Conservation (phyloP, 225 moss, liverwort and hornwort genomes). For the Marchantia paleacea region DNA sequence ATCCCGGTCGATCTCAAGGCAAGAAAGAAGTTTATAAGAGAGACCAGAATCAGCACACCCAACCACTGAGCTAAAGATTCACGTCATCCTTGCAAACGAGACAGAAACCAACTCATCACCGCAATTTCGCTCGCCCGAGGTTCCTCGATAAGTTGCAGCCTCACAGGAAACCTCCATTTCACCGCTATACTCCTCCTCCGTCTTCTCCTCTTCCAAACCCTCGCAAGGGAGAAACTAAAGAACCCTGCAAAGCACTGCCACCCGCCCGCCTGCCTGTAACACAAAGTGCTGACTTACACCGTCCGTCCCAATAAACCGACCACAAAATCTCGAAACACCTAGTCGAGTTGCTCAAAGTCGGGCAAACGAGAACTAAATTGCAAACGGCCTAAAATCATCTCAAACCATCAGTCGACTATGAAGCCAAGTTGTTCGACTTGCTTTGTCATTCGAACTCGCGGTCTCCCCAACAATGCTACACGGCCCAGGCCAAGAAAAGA, state of each 20-base stretch:
- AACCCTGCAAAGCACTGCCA: not conserved
- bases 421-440: constrained; percentile 3
- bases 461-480: not conserved
- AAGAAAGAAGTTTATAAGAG: not conserved
- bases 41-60: not conserved
- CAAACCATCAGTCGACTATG: not conserved
- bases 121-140: not conserved
- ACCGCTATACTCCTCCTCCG: not conserved
- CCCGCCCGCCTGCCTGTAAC: constrained; percentile 12
- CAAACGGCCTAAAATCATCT: constrained; percentile 9
- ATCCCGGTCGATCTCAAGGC: not conserved
- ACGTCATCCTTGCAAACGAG: not conserved
- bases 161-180: not conserved
- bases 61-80: not conserved
- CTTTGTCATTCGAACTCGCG: constrained; percentile 1
- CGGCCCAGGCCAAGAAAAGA: not conserved
- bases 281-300: constrained; percentile 8
- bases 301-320: not conserved
- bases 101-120: not conserved
- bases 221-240: not conserved
- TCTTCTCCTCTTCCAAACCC: constrained; percentile 7
- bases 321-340: constrained; percentile 1
- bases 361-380: not conserved
- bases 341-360: constrained; percentile 10
- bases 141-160: not conserved